phyloP scores from a whole-genome alignment of 257 asterid genomes.

The Nicotiana tabacum region DNA sequence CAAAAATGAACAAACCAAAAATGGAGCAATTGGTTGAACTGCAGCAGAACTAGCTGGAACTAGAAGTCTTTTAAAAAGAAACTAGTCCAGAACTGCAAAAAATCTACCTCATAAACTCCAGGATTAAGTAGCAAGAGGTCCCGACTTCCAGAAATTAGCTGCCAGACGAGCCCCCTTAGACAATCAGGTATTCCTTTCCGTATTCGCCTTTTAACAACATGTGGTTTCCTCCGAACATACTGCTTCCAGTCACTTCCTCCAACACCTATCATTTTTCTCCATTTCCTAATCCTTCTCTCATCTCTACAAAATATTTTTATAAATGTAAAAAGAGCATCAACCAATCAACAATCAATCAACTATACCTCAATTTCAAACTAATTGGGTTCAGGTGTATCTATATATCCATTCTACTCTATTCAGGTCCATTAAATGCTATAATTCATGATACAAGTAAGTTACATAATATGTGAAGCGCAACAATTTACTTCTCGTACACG shows the following conservation, averaged over 20 bases:
- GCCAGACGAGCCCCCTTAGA: conserved; percentile 98
- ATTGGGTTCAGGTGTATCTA: background rate
- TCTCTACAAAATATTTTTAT: conserved; percentile 46
- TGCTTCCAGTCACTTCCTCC: conserved; percentile 99
- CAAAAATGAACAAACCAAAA: background rate
- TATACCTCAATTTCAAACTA: background rate
- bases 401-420: conserved; percentile 2
- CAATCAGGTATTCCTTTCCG: conserved; percentile 99
- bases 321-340: conserved; percentile 1
- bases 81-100: too few species aligned
- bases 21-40: conserved; percentile 2
- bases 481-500: background rate
- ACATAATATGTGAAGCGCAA: background rate
- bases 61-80: too few species aligned
- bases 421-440: background rate
- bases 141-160: conserved; percentile 93
- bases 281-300: conserved; percentile 85
- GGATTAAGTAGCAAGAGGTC: conserved; percentile 97
- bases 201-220: conserved; percentile 90
- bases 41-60: background rate
- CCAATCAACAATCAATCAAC: background rate
- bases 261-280: conserved; percentile 99
- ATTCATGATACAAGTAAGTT: background rate
- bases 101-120: conserved; percentile 90
- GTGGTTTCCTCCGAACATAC: conserved; percentile 86